A percentile compares a stretch with the other conserved stretches of the same genome.
Conservation (phyloP, 768 basidiomycete species). For the Russula abietina region DNA sequence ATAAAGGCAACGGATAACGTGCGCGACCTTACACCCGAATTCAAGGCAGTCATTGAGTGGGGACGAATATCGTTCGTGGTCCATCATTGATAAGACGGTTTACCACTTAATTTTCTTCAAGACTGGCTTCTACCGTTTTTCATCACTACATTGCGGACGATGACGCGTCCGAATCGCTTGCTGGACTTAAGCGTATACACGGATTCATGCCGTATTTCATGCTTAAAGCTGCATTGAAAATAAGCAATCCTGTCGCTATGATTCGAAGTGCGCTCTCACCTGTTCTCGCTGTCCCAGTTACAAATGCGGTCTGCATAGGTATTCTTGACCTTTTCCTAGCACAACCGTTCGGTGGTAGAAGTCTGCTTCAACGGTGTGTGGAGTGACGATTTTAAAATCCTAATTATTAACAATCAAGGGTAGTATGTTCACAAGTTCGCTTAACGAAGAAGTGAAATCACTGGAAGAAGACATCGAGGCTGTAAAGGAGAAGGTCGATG, state of each 20-base stretch:
- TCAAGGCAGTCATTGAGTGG: constrained; percentile 91
- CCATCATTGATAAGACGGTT: background rate
- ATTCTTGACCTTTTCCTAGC: constrained; percentile 94
- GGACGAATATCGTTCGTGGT: constrained; percentile 83
- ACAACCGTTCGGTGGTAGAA: constrained; percentile 91
- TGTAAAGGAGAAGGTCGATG: constrained; percentile 85
- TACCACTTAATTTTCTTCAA: constrained; percentile 31
- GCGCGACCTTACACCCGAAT: constrained; percentile 73
- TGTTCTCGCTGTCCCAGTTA: constrained; percentile 1
- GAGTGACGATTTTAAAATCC: background rate
- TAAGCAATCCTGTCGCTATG: constrained; percentile 96
- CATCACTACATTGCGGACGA: constrained; percentile 93
- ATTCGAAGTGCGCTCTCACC: constrained; percentile 61
- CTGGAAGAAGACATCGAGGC: constrained; percentile 83
- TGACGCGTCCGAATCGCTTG: constrained; percentile 82
- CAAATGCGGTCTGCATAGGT: constrained; percentile 30
- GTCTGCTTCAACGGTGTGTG: constrained; percentile 77
- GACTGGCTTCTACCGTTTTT: constrained; percentile 93
- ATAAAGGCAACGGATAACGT: constrained; percentile 78
- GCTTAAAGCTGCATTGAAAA: constrained; percentile 83
- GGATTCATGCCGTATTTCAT: constrained; percentile 98
- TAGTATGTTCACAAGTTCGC: constrained; percentile 93
- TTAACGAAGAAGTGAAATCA: constrained; percentile 82
- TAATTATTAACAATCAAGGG: background rate
- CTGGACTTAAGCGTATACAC: constrained; percentile 85